Base-by-base conservation (phyloP, 2,329 filamentous ascomycete species). In the Colletotrichum liaoningense region DNA sequence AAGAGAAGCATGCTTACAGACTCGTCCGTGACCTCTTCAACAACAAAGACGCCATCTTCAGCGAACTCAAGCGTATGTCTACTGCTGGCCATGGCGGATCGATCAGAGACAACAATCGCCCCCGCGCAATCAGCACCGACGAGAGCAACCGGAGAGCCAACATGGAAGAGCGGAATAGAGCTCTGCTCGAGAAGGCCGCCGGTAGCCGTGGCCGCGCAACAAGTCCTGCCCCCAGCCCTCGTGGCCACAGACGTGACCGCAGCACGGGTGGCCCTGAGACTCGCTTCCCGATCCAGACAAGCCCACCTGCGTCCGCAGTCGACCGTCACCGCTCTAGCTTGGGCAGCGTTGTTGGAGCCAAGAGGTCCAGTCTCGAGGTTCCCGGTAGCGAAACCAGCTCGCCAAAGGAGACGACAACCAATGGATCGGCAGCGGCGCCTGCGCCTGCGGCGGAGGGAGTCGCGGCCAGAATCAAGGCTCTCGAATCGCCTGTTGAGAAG, bases 1-100 rank as follows among this genome's bases (percentile, higher is more conserved):
- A 98, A 80, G 97, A 99, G 85, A 95, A 94, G 79, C 97, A 97
- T 84, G 93, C 93, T 65, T 95, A 95, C 83, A 94, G 96, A 69
- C 89, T 99, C 26, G 91, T 99, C 65, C 93, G 95, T 65, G 97
- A 99, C 80, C 88, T 99, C 14, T 97, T 99, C 79, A 90, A 93
- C 8, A 93, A 98, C 86, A 99, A 99, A 83, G 94, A 98, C 74
- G 90, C 94, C 74, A 98, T 99, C 80, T 99, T 99, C 83, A 94
- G 93, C 76, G 97, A 98, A 81, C 88, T 99, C 75, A 99, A 99
- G 87, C 95, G 97, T 77, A 93, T 95, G 81, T 94, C 93, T 56
- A 90, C 90, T 11, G 87, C 94, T 22, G 91, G 88, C 14, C 91
- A 93, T 78, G 89, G 89, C n/a, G 86, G 88, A 56, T 92, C 92